These are phyloP conservation scores for Puccinia hordei DNA, from an alignment of 1,284 basidiomycete genomes.

Conservation along the genomic window DNA sequence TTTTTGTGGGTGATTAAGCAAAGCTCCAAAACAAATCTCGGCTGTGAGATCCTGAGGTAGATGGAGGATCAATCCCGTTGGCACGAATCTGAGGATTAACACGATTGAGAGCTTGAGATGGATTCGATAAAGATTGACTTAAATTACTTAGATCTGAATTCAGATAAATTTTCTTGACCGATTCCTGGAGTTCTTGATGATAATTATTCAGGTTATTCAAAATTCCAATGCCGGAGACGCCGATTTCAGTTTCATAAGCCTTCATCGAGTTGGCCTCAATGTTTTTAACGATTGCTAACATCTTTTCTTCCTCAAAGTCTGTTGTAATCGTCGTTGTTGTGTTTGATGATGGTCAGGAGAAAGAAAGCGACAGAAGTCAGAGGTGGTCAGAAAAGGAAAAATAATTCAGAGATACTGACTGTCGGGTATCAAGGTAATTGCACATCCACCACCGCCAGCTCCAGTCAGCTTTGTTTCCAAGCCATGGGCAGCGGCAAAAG, in stretches of 20 bases:
- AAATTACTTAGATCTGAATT: neutral
- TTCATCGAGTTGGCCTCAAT: conserved; percentile 10
- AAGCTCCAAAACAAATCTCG: conserved; percentile 3
- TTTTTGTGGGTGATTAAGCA: neutral
- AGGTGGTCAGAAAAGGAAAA: neutral
- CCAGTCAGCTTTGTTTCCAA: conserved; percentile 96
- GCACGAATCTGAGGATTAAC: neutral
- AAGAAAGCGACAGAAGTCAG: neutral
- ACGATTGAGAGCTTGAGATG: neutral
- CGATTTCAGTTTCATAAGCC: conserved; percentile 33
- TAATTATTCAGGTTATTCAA: conserved; percentile 22
- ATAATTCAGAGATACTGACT: neutral
- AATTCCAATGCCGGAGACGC: conserved; percentile 21
- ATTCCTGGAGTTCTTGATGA: neutral
- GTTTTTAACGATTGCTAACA: conserved; percentile 2
- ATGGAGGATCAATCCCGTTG: neutral
- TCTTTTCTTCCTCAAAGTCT: conserved; percentile 7
- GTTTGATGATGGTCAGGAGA: neutral
- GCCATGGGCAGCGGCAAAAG: conserved; percentile 65
- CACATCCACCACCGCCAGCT: conserved; percentile 97
- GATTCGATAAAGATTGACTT: neutral
- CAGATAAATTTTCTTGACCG: conserved; percentile 20
- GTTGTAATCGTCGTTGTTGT: neutral
- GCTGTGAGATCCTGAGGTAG: neutral
- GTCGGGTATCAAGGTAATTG: conserved; percentile 91